Evolutionary conservation across 2,329 filamentous ascomycete species (phyloP).

Genomic region (Verticillium zaregamsianum): DNA sequence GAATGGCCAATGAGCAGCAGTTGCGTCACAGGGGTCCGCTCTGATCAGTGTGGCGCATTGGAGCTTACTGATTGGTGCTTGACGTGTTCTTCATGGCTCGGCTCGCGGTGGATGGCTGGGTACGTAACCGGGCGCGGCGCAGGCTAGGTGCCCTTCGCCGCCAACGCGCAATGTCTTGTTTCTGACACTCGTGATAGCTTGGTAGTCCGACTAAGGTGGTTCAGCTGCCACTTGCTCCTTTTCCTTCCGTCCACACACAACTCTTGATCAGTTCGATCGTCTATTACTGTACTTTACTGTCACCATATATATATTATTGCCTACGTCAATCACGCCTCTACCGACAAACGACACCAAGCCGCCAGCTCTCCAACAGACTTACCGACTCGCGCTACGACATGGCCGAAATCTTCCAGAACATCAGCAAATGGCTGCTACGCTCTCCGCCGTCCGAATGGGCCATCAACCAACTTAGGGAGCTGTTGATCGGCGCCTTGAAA

Average conservation of each 20-base stretch:
- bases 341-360: background rate
- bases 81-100: background rate
- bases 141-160: background rate
- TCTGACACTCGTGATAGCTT: background rate
- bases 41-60: background rate
- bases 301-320: background rate
- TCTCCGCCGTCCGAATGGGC: conserved; percentile 91
- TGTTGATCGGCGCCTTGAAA: conserved; percentile 81
- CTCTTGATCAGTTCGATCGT: background rate
- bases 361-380: background rate
- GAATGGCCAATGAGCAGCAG: background rate
- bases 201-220: background rate
- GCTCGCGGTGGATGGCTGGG: background rate
- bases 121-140: background rate
- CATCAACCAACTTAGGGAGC: conserved; percentile 71
- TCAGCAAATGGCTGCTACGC: conserved; percentile 68
- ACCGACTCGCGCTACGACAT: conserved; percentile 27
- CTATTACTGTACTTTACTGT: background rate
- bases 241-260: background rate
- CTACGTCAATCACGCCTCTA: background rate
- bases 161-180: background rate
- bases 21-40: background rate
- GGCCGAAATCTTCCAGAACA: conserved; percentile 48
- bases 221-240: background rate
- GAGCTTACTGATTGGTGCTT: background rate